A percentile compares a stretch with the other conserved stretches of the same genome.
phyloP scores from a whole-genome alignment of 345 rosid species.

The Rhodamnia argentea region DNA sequence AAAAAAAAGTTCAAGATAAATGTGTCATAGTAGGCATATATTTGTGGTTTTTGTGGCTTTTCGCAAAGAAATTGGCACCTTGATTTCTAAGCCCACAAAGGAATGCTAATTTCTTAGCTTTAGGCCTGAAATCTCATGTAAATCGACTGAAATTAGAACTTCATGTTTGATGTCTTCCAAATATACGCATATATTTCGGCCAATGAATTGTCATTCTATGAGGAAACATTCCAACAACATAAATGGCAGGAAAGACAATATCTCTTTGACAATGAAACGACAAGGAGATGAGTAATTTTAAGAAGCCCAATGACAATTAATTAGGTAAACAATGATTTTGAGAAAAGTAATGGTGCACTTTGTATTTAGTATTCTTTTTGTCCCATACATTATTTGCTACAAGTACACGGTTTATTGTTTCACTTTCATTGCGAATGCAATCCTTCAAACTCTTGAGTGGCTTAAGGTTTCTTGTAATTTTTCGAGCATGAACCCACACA shows the following conservation, averaged over 20 bases:
- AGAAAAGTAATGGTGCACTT: neutral
- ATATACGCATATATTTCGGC: neutral
- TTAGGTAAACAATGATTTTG: neutral
- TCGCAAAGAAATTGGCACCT: neutral
- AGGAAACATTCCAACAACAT: neutral
- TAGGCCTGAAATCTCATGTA: neutral
- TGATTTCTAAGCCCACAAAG: neutral
- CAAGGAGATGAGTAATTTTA: neutral
- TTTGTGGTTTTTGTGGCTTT: neutral
- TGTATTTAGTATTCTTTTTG: neutral
- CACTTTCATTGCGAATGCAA: neutral
- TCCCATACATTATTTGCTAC: neutral
- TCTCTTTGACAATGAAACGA: neutral
- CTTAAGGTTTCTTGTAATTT: neutral
- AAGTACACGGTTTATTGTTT: neutral
- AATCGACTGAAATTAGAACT: neutral
- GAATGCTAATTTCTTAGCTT: neutral
- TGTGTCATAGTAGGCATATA: neutral
- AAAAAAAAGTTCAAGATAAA: neutral
- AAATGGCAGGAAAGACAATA: neutral
- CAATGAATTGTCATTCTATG: neutral
- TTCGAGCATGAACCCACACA: neutral
- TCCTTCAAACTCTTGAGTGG: neutral
- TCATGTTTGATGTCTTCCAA: neutral
- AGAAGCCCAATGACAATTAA: neutral